phyloP scores from a whole-genome alignment of 2,329 filamentous ascomycete genomes.

The Nothophoma quercina region DNA sequence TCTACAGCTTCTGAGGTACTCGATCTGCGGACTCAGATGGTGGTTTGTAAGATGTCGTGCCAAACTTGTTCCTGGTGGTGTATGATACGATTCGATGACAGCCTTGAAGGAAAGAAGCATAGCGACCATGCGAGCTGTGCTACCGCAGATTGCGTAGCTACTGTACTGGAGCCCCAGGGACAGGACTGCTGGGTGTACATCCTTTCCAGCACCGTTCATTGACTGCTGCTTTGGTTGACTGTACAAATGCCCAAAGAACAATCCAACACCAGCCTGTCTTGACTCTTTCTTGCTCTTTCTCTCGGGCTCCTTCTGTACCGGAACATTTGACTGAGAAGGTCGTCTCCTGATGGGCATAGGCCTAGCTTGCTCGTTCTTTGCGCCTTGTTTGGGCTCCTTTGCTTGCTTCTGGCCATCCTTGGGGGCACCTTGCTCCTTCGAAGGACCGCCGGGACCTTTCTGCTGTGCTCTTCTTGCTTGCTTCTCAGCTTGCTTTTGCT shows the following conservation, averaged over 20 bases:
- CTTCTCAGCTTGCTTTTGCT: constrained; percentile 89
- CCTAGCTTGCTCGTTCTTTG: constrained; percentile 44
- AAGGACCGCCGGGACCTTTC: constrained; percentile 57
- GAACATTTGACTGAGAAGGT: constrained; percentile 41
- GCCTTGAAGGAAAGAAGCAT: constrained; percentile 90
- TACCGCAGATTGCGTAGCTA: constrained; percentile 86
- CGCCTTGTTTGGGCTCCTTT: constrained; percentile 45
- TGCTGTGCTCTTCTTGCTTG: constrained; percentile 79
- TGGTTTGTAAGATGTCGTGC: constrained; percentile 91
- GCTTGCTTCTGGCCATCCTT: constrained; percentile 46
- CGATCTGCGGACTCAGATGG: constrained; percentile 91
- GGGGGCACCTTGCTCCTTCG: constrained; percentile 44
- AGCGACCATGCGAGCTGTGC: constrained; percentile 84
- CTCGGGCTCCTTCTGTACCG: constrained; percentile 39
- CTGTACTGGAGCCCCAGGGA: constrained; percentile 89
- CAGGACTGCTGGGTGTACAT: constrained; percentile 85
- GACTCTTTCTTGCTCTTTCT: constrained; percentile 46
- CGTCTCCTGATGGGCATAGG: constrained; percentile 44
- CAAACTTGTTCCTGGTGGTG: constrained; percentile 82
- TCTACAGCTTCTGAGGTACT: constrained; percentile 91
- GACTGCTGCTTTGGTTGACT: constrained; percentile 74
- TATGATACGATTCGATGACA: constrained; percentile 92
- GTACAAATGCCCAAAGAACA: constrained; percentile 77
- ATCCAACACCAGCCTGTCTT: constrained; percentile 66
- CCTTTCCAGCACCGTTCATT: constrained; percentile 67